Evolutionary conservation across 495 filamentous ascomycete species (phyloP).

Genomic region (Talaromyces borbonicus): DNA sequence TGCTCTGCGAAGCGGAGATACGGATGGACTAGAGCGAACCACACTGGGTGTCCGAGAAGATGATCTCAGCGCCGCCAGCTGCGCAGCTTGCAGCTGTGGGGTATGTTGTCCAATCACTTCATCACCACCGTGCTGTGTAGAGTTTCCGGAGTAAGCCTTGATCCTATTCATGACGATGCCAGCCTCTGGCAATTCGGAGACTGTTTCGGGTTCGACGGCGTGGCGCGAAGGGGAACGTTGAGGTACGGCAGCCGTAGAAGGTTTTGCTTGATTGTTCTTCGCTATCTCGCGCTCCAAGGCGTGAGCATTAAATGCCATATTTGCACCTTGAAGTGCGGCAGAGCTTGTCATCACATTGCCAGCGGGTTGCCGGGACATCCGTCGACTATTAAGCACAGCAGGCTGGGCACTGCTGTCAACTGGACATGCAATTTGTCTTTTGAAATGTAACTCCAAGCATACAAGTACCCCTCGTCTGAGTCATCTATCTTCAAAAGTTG

Average conservation of each 20-base stretch:
- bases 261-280: too few relatives aligned
- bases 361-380: not conserved
- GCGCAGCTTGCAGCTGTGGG: constrained; percentile 27
- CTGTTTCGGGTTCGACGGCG: constrained; percentile 11
- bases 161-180: constrained; percentile 37
- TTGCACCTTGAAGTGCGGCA: constrained; percentile 29
- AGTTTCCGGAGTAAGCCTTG: constrained; percentile 21
- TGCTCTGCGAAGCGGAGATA: not conserved
- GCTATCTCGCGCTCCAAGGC: constrained; percentile 11
- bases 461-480: not conserved
- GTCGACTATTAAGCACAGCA: constrained; percentile 5
- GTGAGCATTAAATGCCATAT: constrained; percentile 24
- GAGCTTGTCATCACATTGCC: not conserved
- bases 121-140: constrained; percentile 8
- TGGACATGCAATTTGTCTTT: not conserved
- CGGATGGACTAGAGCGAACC: not conserved
- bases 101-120: constrained; percentile 12
- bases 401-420: constrained; percentile 1
- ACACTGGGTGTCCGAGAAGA: constrained; percentile 9
- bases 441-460: not conserved
- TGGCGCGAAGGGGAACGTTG: constrained; percentile 7
- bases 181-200: constrained; percentile 20
- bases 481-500: too few relatives aligned
- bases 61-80: constrained; percentile 24
- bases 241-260: constrained; percentile 6